Evolutionary conservation across 352 stramenopile species (phyloP).

Genomic region (Phytophthora pinifolia): DNA sequence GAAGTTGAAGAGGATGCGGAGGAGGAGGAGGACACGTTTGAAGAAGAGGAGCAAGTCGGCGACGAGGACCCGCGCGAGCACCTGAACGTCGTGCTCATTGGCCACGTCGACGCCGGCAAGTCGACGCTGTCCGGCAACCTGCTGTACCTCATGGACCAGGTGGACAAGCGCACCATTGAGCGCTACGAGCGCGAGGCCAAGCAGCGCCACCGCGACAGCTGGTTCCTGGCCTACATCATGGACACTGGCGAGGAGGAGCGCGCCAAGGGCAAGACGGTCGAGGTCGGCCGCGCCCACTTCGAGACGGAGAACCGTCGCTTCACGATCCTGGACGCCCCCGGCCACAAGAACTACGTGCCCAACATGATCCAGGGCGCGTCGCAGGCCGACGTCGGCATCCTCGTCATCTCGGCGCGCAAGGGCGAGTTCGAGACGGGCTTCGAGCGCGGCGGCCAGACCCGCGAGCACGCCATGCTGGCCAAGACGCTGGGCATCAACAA

Average conservation of each 20-base stretch:
- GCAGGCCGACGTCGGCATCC: slow-evolving; percentile 97
- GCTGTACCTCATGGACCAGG: slow-evolving; percentile 98
- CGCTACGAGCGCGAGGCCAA: slow-evolving; percentile 98
- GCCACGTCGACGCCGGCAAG: slow-evolving; percentile 99
- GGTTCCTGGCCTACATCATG: slow-evolving; percentile 99
- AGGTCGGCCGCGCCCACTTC: slow-evolving; percentile 96
- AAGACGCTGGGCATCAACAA: slow-evolving; percentile 99
- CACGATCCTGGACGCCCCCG: slow-evolving; percentile 99
- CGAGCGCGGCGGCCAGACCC: slow-evolving; percentile 97
- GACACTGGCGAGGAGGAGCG: slow-evolving; percentile 99
- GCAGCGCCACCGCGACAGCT: slow-evolving; percentile 77
- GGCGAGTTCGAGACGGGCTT: slow-evolving; percentile 99
- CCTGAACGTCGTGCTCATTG: slow-evolving; percentile 99
- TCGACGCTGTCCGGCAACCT: slow-evolving; percentile 98
- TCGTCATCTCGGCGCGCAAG: slow-evolving; percentile 96
- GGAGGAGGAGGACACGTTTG: slow-evolving; percentile 57
- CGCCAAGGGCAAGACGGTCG: slow-evolving; percentile 91
- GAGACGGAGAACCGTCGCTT: slow-evolving; percentile 94
- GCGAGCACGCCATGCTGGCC: slow-evolving; percentile 98
- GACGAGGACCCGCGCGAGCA: slow-evolving; percentile 97
- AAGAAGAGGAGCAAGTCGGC: slow-evolving; percentile 65
- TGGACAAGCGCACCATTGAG: slow-evolving; percentile 99
- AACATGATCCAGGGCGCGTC: slow-evolving; percentile 98
- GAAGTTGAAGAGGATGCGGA: slow-evolving; percentile 33
- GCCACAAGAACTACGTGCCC: slow-evolving; percentile 99